Evolutionary conservation across 805 yeast species (phyloP).

Genomic region (Schizosaccharomyces octosporus): DNA sequence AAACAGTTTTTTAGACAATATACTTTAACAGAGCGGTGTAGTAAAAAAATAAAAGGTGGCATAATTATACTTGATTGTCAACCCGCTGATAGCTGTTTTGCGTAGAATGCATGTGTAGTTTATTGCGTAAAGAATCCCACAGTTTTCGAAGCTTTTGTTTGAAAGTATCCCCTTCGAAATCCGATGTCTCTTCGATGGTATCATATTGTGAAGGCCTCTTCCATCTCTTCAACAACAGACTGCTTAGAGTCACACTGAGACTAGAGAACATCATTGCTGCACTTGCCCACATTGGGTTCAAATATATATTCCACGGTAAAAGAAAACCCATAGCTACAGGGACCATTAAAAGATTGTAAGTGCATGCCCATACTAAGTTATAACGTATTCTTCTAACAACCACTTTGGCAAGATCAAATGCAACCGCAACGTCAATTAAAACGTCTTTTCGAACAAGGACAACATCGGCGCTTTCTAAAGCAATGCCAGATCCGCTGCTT

Average conservation of each 20-base stretch:
- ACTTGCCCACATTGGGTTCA: conserved; percentile 78
- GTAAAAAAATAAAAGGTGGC: no score
- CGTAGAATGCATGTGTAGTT: no score
- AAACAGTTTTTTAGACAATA: no score
- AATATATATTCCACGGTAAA: conserved; percentile 42
- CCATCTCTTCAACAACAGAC: conserved; percentile 45
- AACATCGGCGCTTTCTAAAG: conserved; percentile 88
- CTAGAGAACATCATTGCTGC: conserved; percentile 86
- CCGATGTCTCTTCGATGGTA: background rate
- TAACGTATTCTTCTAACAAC: conserved; percentile 57
- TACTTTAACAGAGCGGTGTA: no score
- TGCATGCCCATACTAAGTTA: conserved; percentile 65
- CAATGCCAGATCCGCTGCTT: conserved; percentile 83
- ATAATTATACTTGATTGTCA: no score
- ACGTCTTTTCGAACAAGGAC: conserved; percentile 31
- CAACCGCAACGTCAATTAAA: conserved; percentile 20
- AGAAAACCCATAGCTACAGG: conserved; percentile 91
- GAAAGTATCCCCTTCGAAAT: background rate
- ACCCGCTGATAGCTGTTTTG: no score
- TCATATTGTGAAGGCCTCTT: conserved; percentile 7
- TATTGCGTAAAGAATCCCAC: no score
- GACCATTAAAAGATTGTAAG: conserved; percentile 67
- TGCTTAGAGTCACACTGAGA: conserved; percentile 64
- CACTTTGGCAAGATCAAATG: conserved; percentile 38
- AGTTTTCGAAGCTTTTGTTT: no score